Conservation (phyloP, 257 asterid genomes). For the Fraxinus cuspidata region DNA sequence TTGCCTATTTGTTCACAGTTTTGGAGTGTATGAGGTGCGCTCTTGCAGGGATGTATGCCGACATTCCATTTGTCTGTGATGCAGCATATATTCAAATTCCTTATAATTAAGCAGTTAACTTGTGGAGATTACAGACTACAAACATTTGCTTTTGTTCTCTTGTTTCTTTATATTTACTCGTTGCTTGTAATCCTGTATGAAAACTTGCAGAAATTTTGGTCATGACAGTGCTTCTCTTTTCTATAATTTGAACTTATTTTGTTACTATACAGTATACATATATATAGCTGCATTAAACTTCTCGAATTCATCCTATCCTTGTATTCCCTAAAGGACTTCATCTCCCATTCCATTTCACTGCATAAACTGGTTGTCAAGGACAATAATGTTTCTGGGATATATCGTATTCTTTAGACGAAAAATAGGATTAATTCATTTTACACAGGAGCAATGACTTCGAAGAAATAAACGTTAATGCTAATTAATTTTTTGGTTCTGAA, state of each 20-base stretch:
- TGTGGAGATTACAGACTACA: not conserved
- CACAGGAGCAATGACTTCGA: too few species aligned
- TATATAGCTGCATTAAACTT: too few species aligned
- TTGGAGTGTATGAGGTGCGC: conserved; percentile 79
- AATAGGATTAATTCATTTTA: too few species aligned
- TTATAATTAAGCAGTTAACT: conserved; percentile 42
- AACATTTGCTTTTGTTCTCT: not conserved
- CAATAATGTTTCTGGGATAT: too few species aligned
- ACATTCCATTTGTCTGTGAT: conserved; percentile 79
- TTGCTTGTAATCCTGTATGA: not conserved
- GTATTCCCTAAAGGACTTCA: not conserved
- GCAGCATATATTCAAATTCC: conserved; percentile 96
- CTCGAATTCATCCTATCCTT: too few species aligned
- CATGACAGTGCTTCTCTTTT: not conserved
- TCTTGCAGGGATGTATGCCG: conserved; percentile 88
- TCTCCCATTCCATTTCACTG: not conserved
- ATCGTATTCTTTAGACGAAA: not conserved
- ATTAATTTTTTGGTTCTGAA: too few species aligned
- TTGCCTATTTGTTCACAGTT: conserved; percentile 79
- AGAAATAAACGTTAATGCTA: too few species aligned
- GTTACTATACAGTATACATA: too few species aligned
- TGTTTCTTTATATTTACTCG: not conserved
- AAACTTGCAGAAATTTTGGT: not conserved
- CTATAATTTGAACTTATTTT: too few species aligned
- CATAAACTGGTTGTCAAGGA: not conserved